Evolutionary conservation across 176 grass and related monocot species (phyloP).

Genomic region (Pontederia crassipes): DNA sequence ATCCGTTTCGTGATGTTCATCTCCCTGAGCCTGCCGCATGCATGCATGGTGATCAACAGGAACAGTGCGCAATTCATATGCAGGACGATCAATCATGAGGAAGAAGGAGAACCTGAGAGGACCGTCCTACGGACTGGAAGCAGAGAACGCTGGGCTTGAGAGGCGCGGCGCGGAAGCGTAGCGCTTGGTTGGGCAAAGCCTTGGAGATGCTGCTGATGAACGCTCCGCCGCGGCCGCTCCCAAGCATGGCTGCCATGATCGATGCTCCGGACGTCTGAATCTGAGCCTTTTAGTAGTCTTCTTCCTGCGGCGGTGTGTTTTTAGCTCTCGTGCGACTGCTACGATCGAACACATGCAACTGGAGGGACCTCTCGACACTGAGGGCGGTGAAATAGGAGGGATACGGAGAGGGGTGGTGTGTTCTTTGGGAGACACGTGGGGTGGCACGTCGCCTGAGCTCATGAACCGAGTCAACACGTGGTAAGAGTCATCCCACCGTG

Average conservation of each 20-base stretch:
- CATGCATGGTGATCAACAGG: not conserved
- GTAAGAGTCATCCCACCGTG: too few species aligned
- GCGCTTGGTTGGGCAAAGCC: constrained; percentile 18
- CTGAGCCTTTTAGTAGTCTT: too few species aligned
- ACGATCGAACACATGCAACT: too few species aligned
- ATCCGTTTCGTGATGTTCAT: constrained; percentile 9
- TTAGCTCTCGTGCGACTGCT: too few species aligned
- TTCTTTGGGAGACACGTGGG: too few species aligned
- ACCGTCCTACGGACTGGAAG: constrained; percentile 43
- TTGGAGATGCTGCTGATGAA: constrained; percentile 12
- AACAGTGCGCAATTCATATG: not conserved
- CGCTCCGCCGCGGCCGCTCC: constrained; percentile 27
- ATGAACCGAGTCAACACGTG: too few species aligned
- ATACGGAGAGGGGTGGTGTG: too few species aligned
- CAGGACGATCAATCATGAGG: not conserved
- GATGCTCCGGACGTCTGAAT: too few species aligned
- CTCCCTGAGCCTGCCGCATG: constrained; percentile 21
- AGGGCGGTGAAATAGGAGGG: too few species aligned
- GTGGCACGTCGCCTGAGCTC: too few species aligned
- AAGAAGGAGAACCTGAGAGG: constrained; percentile 42
- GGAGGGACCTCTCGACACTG: too few species aligned
- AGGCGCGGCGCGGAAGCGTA: constrained; percentile 18
- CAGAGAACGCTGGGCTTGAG: constrained; percentile 37
- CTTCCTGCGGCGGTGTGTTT: too few species aligned
- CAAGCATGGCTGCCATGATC: constrained; percentile 38